These are phyloP conservation scores for Halocafeteria seosinensis DNA, from an alignment of 108 stramenopile genomes.

Conservation along the genomic window DNA sequence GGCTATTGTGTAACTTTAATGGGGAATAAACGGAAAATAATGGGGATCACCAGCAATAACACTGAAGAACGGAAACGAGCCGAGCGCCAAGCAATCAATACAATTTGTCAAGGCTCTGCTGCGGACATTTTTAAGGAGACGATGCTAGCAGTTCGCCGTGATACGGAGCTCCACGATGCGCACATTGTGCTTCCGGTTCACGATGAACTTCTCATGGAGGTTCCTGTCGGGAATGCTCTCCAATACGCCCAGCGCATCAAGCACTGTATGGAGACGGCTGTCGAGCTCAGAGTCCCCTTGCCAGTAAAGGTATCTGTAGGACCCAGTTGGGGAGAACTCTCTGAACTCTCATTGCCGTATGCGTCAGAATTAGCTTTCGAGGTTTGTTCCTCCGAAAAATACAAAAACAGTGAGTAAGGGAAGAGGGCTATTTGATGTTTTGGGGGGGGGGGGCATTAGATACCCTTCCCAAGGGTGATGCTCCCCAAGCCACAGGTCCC, in stretches of 20 bases:
- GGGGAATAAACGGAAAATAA: not conserved
- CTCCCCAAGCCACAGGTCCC: too few species aligned
- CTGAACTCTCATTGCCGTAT: too few species aligned
- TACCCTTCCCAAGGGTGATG: too few species aligned
- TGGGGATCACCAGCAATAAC: not conserved
- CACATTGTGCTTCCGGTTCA: not conserved
- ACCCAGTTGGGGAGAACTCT: not conserved
- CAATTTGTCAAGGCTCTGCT: constrained; percentile 1
- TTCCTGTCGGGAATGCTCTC: not conserved
- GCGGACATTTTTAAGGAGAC: not conserved
- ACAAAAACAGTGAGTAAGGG: too few species aligned
- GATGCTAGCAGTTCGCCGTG: not conserved
- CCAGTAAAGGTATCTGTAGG: not conserved
- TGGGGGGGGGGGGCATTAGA: too few species aligned
- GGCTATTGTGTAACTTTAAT: not conserved
- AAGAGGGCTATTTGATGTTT: too few species aligned
- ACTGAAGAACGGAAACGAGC: not conserved
- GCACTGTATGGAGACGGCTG: not conserved
- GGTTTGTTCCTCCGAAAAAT: too few species aligned
- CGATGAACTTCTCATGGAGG: constrained; percentile 2
- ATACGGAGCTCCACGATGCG: not conserved
- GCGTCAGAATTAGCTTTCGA: too few species aligned
- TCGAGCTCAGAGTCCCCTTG: not conserved
- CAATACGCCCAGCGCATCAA: not conserved
- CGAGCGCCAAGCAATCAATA: constrained; percentile 1